Base-by-base conservation (phyloP, 78 protist species). In the Pigoraptor vietnamica region DNA sequence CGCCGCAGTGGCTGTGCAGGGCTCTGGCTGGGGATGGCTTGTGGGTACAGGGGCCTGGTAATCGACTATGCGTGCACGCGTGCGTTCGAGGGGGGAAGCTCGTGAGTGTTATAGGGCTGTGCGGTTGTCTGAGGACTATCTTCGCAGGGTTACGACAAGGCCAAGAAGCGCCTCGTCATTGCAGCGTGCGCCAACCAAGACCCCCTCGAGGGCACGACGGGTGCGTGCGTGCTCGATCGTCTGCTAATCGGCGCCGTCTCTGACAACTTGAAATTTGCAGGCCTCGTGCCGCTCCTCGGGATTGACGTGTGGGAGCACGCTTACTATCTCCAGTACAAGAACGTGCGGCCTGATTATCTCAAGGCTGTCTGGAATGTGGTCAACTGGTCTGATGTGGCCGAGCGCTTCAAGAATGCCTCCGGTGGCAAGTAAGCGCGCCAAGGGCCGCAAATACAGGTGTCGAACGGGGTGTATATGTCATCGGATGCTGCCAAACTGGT, bases 241-340 rank as follows among this genome's bases (percentile, higher is more conserved):
- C 2, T 6, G 9, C 24, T 29, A 6, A 23, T 81, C 84, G 1
- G 84, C 24, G 10, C 21, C n/a, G 84, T 23, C 36, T 23, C n/a
- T 23, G 1, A 23, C 84, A 6, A 2, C 2, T 40, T 2, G 25
- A 14, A 19, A 14, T 40, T 19, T 2, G 56, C 40, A 33, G 89
- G 88, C 81, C 90, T 79, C 32, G 89, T 89, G 0, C 98, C 98
- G 35, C 95, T 97, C 82, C 95, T 97, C 67, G 97, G 97, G 86
- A 92, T 97, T 90, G 98, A 97, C 90, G 97, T 95, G 39, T 97
- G 98, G 98, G 96, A 88, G 94, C 98, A 97, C 83, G 98, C 98
- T 32, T 97, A 97, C 91, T 97, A 96, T 82, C 93, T 96, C 25
- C 95, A 92, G 92, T 97, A 96, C 96, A 96, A 96, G 95, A 97